Conservation (phyloP, 345 rosid species). For the Fremontodendron californicum region DNA sequence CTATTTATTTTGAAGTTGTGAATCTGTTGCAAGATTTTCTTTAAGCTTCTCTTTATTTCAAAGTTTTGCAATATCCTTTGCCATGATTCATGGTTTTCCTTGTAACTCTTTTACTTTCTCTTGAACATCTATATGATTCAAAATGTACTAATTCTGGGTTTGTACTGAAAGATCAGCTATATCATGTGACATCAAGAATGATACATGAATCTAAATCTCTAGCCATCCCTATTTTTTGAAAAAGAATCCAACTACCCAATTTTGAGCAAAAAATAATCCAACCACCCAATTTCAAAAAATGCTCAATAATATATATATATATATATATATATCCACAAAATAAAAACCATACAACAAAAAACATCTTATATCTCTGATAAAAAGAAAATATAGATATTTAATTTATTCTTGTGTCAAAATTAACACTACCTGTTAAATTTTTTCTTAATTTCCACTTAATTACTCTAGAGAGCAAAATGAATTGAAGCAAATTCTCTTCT, state of each 20-base stretch:
- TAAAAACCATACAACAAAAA: no score
- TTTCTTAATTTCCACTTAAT: no score
- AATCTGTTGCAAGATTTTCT: no score
- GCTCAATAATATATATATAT: no score
- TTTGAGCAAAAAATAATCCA: background rate
- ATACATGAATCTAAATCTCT: background rate
- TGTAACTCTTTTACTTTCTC: background rate
- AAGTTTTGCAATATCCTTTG: background rate
- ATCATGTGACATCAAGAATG: conserved; percentile 8
- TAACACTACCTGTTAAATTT: no score
- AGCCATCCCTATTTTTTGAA: background rate
- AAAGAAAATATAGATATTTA: no score
- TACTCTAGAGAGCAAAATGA: background rate
- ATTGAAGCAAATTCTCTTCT: background rate
- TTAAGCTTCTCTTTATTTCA: background rate
- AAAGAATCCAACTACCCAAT: background rate
- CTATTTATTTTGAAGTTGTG: background rate
- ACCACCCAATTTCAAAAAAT: background rate
- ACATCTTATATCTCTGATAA: no score
- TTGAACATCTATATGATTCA: background rate
- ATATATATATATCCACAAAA: no score
- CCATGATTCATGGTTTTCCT: background rate
- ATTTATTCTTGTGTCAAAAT: no score
- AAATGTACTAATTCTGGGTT: background rate
- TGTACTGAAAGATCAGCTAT: background rate